Conservation (phyloP, 2,329 filamentous ascomycete species). For the Fusarium compactum region DNA sequence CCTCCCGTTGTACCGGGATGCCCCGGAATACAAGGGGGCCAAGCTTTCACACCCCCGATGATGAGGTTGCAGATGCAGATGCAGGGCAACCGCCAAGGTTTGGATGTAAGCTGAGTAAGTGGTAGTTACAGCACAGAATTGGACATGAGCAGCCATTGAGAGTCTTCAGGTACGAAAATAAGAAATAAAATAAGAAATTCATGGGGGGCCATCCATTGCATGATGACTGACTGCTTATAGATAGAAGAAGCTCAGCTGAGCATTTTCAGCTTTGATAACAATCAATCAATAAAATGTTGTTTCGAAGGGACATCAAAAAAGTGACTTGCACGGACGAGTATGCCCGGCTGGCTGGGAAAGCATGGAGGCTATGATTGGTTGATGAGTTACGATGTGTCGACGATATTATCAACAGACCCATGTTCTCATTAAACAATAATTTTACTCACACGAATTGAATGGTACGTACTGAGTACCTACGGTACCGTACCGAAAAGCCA, state of each 20-base stretch:
- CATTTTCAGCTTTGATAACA: neutral
- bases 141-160: neutral
- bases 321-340: constrained; percentile 1
- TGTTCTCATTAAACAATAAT: constrained; percentile 42
- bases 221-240: neutral
- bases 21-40: constrained; percentile 28
- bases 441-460: constrained; percentile 40
- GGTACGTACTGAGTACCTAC: constrained; percentile 15
- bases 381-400: constrained; percentile 22
- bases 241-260: neutral
- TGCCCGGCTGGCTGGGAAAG: neutral
- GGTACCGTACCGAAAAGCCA: neutral
- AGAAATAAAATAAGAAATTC: neutral
- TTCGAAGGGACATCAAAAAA: neutral
- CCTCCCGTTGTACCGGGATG: constrained; percentile 32
- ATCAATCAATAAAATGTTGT: constrained; percentile 5
- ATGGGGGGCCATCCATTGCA: neutral
- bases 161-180: neutral
- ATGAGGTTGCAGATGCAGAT: constrained; percentile 13
- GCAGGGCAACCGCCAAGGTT: constrained; percentile 25
- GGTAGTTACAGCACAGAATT: neutral
- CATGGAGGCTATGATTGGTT: constrained; percentile 10
- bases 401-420: constrained; percentile 35
- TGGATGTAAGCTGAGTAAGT: constrained; percentile 13
- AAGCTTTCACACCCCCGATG: constrained; percentile 15